Evolutionary conservation across 805 yeast genomes (phyloP), one percentile per base, ranked within the genome.

Genomic region (Cyberlindnera nakhonratchasimensis): DNA sequence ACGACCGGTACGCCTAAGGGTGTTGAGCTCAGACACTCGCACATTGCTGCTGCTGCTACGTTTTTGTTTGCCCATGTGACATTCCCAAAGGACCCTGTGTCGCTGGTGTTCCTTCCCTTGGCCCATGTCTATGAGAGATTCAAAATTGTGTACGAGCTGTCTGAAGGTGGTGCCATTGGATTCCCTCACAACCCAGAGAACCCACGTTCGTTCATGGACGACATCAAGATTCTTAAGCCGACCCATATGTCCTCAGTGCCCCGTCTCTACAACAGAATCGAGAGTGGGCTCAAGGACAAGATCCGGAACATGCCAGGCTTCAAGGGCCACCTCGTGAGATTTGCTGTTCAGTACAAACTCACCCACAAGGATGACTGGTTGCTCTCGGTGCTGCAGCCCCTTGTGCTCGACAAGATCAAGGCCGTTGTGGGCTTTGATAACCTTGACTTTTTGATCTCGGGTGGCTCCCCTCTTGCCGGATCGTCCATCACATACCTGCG

Each of bases 1-100:
- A 82, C 90, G 2, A 82, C 89, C 1, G 88, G 88, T 14, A 62
- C 72, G 14, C 90, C 90, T 36, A 82, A 83, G 61, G 90, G 90
- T 40, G 89, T 79, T 14, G 75, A 71, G 37, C 45, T 76, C 32
- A 66, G 75, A 8, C 87, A 82, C 37, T 63, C 64, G 10, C 72
- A 72, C 54, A 68, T 75, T 10, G 65, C 72, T 11, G 71, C 84
- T 3, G 73, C 69, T 6, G 72, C 77, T 31, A 70, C 74, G 2
- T 62, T 71, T 30, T 58, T 71, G 0, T 63, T 72, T 37, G 55
- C 69, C 4, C 61, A 65, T 21, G 58, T 65, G 24, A 51, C 57
- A 21, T 42, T 64, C 17, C 63, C 65, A 24, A 22, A 47, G 30
- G 52, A 57, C 29, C 56, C 61, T 19, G 48, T 47, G 23, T 52